Conservation (phyloP, 1,284 basidiomycete species). For the Malassezia nana region DNA sequence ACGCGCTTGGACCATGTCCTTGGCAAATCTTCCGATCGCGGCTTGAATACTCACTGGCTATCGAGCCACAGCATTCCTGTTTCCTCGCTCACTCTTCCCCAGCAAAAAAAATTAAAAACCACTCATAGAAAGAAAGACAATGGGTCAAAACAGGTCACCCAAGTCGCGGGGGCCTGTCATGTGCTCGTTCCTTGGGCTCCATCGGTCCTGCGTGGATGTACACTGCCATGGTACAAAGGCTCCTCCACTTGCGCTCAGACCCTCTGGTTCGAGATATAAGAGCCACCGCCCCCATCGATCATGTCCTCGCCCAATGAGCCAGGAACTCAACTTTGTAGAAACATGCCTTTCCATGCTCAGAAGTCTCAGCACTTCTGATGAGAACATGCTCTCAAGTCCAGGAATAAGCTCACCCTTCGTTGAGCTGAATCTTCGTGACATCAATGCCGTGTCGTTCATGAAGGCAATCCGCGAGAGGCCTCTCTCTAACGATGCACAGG, state of each 20-base stretch:
- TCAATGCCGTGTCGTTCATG: constrained; percentile 1
- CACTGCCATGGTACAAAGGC: constrained; percentile 4
- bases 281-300: not conserved
- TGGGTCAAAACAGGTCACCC: no score
- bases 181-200: not conserved
- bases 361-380: not conserved
- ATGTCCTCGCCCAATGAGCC: not conserved
- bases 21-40: no score
- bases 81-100: not conserved
- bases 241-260: constrained; percentile 13
- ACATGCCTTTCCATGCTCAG: constrained; percentile 8
- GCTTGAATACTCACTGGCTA: not conserved
- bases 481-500: constrained; percentile 9
- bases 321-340: constrained; percentile 8
- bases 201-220: not conserved
- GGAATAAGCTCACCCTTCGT: not conserved
- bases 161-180: not conserved
- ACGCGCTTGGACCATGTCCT: no score
- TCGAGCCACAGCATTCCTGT: not conserved
- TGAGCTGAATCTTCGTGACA: not conserved
- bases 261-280: not conserved
- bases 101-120: not conserved
- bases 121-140: not conserved
- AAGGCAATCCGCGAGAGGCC: constrained; percentile 6
- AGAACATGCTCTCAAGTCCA: not conserved